phyloP scores from a whole-genome alignment of 495 filamentous ascomycete genomes.

The Aspergillus egyptiacus region DNA sequence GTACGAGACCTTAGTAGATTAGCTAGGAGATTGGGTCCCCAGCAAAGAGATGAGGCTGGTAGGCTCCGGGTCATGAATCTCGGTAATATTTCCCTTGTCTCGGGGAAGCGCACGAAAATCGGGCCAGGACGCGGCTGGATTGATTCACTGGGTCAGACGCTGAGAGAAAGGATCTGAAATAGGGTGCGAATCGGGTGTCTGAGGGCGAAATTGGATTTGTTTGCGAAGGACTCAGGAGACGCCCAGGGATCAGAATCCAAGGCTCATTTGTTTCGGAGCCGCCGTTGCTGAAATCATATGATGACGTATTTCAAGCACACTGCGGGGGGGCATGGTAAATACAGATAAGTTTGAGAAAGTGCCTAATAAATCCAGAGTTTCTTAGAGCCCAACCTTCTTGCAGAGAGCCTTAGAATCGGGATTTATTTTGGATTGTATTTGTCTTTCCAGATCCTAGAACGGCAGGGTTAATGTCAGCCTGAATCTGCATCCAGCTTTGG shows the following conservation, averaged over 20 bases:
- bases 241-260: neutral
- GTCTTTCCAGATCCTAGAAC: conserved; percentile 87
- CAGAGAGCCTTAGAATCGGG: neutral
- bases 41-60: conserved; percentile 14
- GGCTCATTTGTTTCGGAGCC: conserved; percentile 11
- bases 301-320: conserved; percentile 9
- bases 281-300: conserved; percentile 9
- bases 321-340: neutral
- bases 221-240: neutral
- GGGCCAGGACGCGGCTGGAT: neutral
- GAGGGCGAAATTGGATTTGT: neutral
- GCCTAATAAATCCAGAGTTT: neutral
- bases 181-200: neutral
- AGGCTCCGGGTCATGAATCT: conserved; percentile 12
- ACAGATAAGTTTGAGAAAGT: conserved; percentile 6
- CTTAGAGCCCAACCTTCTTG: neutral
- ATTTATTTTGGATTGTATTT: conserved; percentile 72
- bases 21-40: conserved; percentile 13
- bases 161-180: neutral
- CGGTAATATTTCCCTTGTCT: neutral
- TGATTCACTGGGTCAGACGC: neutral
- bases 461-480: conserved; percentile 18
- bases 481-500: no score
- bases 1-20: conserved; percentile 4
- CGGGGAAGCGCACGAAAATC: neutral